A percentile compares a stretch with the other conserved stretches of the same genome.
These are phyloP conservation scores for Phytopythium ostracodes DNA, from an alignment of 352 stramenopile species.

Conservation along the genomic window DNA sequence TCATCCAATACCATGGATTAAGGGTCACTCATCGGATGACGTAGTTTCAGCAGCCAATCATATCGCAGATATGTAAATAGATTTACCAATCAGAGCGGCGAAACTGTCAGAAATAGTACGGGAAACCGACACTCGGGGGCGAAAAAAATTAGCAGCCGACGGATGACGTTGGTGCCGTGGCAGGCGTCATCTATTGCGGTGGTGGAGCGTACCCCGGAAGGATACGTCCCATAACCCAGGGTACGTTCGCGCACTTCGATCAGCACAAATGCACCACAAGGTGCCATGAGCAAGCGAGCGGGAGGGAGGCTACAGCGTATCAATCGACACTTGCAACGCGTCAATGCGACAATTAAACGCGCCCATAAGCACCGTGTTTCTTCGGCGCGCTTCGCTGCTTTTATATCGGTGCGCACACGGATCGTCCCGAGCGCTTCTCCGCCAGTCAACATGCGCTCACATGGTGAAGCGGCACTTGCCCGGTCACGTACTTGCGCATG, in stretches of 20 bases:
- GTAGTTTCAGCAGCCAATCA: conserved; percentile 2
- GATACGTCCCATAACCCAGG: neutral
- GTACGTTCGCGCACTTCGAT: neutral
- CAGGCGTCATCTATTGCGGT: neutral
- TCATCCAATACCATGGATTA: conserved; percentile 1
- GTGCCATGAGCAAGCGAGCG: neutral
- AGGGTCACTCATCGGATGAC: conserved; percentile 5
- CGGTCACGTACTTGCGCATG: neutral
- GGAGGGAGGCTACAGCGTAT: neutral
- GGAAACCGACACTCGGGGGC: neutral
- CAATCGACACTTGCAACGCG: neutral
- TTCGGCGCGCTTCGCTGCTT: neutral
- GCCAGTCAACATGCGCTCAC: neutral
- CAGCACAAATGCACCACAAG: neutral
- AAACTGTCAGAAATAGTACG: neutral
- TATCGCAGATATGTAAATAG: neutral
- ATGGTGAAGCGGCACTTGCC: neutral
- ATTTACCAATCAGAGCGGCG: neutral
- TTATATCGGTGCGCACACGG: neutral
- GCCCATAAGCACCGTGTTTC: neutral
- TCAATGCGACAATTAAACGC: neutral
- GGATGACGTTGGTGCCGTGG: conserved; percentile 3
- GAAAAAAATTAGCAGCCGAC: neutral
- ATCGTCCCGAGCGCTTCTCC: neutral
- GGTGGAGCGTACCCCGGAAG: neutral